phyloP scores from a whole-genome alignment of 1,139 yeast species.

The Magnusiomyces fungicola region DNA sequence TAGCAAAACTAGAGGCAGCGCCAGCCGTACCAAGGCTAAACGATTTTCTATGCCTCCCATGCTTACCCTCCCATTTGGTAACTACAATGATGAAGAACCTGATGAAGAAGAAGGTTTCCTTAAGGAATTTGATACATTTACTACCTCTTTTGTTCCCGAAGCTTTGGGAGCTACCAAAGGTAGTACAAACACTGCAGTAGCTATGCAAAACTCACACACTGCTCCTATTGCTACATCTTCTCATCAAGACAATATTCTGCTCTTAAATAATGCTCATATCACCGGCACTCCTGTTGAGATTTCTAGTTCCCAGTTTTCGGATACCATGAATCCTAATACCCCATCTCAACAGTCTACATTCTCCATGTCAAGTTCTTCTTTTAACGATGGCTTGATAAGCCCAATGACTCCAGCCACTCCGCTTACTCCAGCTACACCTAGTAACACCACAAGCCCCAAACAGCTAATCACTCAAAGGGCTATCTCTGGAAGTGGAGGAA shows the following conservation, averaged over 20 bases:
- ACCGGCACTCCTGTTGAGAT: neutral
- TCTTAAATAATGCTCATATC: neutral
- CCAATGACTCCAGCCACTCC: neutral
- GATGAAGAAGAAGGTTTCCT: neutral
- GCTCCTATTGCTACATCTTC: neutral
- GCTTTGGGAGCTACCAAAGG: no score
- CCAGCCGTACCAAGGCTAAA: neutral
- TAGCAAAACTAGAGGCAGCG: no score
- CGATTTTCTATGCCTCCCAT: slow-evolving; percentile 2
- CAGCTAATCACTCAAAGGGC: no score
- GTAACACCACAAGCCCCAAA: neutral
- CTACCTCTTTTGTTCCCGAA: no score
- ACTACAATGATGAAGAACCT: neutral
- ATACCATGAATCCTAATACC: neutral
- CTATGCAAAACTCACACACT: no score
- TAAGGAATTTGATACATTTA: neutral
- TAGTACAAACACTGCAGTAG: no score
- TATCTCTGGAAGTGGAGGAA: no score
- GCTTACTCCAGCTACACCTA: neutral
- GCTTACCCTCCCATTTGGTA: neutral
- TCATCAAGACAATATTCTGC: neutral
- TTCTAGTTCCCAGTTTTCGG: neutral
- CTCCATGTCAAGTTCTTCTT: neutral
- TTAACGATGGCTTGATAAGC: neutral
- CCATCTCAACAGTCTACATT: neutral